Evolutionary conservation across 805 yeast species (phyloP).

Genomic region (Nakazawaea pomicola): DNA sequence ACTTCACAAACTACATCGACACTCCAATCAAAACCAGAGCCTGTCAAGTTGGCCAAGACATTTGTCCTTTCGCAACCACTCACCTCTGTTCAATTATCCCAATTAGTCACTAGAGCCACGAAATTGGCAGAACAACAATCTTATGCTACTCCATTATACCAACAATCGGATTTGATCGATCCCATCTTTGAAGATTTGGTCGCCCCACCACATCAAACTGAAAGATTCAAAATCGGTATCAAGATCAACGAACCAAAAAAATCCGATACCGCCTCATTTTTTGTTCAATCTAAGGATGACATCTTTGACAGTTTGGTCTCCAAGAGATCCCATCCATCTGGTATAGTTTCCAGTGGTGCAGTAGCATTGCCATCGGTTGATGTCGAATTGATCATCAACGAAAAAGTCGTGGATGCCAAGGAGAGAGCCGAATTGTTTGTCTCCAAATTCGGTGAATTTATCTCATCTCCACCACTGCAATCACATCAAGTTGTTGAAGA

Average conservation of each 20-base stretch:
- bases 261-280: neutral
- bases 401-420: conserved; percentile 39
- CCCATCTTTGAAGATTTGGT: conserved; percentile 55
- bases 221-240: conserved; percentile 37
- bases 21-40: conserved; percentile 29
- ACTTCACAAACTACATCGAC: conserved; percentile 14
- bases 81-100: conserved; percentile 25
- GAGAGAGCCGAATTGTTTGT: conserved; percentile 35
- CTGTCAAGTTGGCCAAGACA: conserved; percentile 26
- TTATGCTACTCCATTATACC: conserved; percentile 29
- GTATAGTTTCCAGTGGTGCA: conserved; percentile 13
- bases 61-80: conserved; percentile 25
- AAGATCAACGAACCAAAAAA: conserved; percentile 21
- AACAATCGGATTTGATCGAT: conserved; percentile 46
- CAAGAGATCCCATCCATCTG: conserved; percentile 5
- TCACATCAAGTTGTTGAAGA: conserved; percentile 4
- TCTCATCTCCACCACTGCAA: neutral
- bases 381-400: conserved; percentile 31
- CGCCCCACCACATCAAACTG: conserved; percentile 36
- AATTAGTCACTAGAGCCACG: conserved; percentile 39
- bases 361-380: conserved; percentile 26
- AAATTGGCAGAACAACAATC: conserved; percentile 40
- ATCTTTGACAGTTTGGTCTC: conserved; percentile 25
- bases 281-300: conserved; percentile 15
- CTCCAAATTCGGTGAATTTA: conserved; percentile 20